phyloP scores from a whole-genome alignment of 2,329 filamentous ascomycete genomes.

The Huntiella moniliformis region DNA sequence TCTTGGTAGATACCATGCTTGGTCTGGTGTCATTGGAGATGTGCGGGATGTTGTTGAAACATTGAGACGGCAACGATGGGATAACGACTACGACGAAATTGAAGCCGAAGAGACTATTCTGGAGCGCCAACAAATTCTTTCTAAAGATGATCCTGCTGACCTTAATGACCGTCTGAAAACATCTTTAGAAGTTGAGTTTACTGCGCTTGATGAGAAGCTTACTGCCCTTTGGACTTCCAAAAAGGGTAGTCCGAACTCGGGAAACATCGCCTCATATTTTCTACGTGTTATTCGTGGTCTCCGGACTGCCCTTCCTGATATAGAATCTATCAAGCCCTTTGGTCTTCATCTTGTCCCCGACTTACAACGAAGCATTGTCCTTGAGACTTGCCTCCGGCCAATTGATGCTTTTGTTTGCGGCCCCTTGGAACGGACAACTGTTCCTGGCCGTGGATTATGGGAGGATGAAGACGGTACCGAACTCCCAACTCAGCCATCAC shows the following conservation, averaged over 20 bases:
- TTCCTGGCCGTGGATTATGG: slow-evolving; percentile 55
- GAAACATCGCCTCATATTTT: slow-evolving; percentile 43
- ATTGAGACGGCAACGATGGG: slow-evolving; percentile 52
- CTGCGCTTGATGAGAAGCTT: slow-evolving; percentile 37
- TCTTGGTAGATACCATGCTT: slow-evolving; percentile 46
- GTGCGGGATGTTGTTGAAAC: slow-evolving; percentile 43
- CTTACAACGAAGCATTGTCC: slow-evolving; percentile 44
- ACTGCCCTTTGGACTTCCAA: slow-evolving; percentile 29
- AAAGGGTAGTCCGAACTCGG: slow-evolving; percentile 27
- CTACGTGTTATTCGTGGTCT: slow-evolving; percentile 59
- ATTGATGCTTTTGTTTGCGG: slow-evolving; percentile 28
- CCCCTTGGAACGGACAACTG: slow-evolving; percentile 25
- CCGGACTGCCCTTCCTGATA: slow-evolving; percentile 41
- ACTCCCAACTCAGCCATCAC: slow-evolving; percentile 65
- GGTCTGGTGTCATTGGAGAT: slow-evolving; percentile 55
- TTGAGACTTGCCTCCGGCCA: slow-evolving; percentile 29
- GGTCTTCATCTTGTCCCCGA: slow-evolving; percentile 40
- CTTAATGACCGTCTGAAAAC: slow-evolving; percentile 40
- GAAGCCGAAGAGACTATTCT: slow-evolving; percentile 57
- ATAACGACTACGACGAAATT: slow-evolving; percentile 54
- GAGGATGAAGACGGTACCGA: slow-evolving; percentile 45
- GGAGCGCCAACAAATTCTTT: slow-evolving; percentile 45
- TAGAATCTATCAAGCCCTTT: slow-evolving; percentile 32
- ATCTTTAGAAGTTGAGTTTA: slow-evolving; percentile 37
- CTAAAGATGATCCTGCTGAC: slow-evolving; percentile 49